Evolutionary conservation across 148 eudicot genomes (phyloP), one percentile per base, ranked within the genome.

Genomic region (Silene conica): DNA sequence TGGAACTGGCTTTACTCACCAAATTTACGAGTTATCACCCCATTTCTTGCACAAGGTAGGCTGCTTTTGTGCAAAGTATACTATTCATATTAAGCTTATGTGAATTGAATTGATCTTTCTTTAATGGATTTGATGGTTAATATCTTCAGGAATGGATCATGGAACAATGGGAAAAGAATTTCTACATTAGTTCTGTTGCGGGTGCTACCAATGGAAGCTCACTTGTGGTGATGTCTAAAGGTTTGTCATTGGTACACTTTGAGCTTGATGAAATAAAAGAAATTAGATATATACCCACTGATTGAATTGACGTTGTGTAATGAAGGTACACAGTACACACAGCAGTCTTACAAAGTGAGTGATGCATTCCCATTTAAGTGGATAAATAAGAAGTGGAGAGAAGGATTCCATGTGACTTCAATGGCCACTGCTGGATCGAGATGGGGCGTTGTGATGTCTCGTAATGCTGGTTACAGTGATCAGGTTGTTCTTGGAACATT

Each of bases 81-180:
- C 21, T 8, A 15, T 31, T 69, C 5, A 34, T 63, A 6, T 54
- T 1, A 31, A 1, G 34, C 12, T 10, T 52, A 43, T 50, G 45
- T 14, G 20, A 16, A 8, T 31, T 14, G 20, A 16, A 8, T 31
- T 63, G 19, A 59, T 60, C 25, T n/a, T 21, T 48, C 38, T 18
- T 38, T 73, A 48, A 22, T 56, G 16, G 63, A 8, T 65, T 68
- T 60, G 52, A 50, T 72, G 57, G 60, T 70, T 21, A n/a, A 34
- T 57, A 55, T 19, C 28, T 77, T 72, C 70, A 75, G 83, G 78
- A 92, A 48, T 92, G 97, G 97, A 92, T 92, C 63, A 88, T 92
- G 95, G 97, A 89, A 78, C 95, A 92, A 76, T 92, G 97, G 97
- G 97, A 92, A 77, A 86, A 92, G 86, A 89, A 92, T 57, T 92